These are phyloP conservation scores for Candida ovalis DNA, from an alignment of 805 yeast genomes.

Conservation along the genomic window DNA sequence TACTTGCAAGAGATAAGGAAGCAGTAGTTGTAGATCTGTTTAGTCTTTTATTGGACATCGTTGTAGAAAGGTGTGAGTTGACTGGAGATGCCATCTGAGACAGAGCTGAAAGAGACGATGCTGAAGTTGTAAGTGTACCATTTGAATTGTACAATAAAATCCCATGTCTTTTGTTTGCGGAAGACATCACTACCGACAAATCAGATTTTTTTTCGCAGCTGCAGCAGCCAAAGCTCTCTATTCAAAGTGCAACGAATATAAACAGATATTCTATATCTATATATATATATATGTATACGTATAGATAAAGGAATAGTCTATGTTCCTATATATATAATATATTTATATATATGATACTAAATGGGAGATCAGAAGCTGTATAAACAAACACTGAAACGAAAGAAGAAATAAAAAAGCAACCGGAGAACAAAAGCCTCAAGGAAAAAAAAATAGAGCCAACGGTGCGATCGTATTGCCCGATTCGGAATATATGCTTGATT, in stretches of 20 bases:
- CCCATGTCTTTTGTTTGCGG: constrained; percentile 19
- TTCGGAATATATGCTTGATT: too few species aligned
- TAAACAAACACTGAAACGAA: constrained; percentile 2
- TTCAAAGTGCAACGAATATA: too few species aligned
- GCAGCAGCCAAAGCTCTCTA: too few species aligned
- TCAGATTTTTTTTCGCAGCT: too few species aligned
- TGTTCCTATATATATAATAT: too few species aligned
- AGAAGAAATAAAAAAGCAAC: background rate
- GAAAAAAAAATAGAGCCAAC: background rate
- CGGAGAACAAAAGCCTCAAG: background rate
- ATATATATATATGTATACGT: too few species aligned
- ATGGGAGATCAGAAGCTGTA: too few species aligned
- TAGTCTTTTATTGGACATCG: background rate
- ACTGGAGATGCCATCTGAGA: constrained; percentile 1
- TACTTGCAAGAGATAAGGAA: constrained; percentile 13
- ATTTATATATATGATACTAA: too few species aligned
- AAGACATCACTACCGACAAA: constrained; percentile 5
- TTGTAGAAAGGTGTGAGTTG: background rate
- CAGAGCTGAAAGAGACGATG: constrained; percentile 3
- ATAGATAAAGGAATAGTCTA: too few species aligned
- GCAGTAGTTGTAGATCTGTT: constrained; percentile 12
- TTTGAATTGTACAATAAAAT: constrained; percentile 10
- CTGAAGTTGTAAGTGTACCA: constrained; percentile 1
- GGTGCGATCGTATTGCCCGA: too few species aligned
- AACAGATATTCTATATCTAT: too few species aligned